Percentiles rank a stretch among this genome's conserved stretches.
Evolutionary conservation across 2,329 filamentous ascomycete genomes (phyloP).

Genomic region (Phyllosticta citrichinensis): DNA sequence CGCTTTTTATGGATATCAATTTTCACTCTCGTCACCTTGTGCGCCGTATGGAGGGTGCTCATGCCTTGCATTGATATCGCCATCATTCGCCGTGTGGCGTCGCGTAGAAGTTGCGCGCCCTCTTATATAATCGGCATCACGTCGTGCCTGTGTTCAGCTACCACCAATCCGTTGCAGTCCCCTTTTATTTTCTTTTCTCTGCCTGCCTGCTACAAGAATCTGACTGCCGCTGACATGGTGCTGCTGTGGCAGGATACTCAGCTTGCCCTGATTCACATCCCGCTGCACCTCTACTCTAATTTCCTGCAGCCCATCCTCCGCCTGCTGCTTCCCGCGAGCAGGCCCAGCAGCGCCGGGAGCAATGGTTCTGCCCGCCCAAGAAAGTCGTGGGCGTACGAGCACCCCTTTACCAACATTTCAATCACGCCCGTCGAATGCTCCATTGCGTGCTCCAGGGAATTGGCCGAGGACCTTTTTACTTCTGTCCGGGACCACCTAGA

Average conservation of each 20-base stretch:
- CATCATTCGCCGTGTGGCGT: constrained; percentile 3
- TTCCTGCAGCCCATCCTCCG: constrained; percentile 83
- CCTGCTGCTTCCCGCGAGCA: constrained; percentile 58
- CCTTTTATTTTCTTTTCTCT: not conserved
- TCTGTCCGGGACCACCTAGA: constrained; percentile 59
- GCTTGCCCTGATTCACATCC: constrained; percentile 84
- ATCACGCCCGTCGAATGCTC: constrained; percentile 89
- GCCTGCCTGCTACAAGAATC: not conserved
- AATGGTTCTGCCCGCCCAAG: constrained; percentile 24
- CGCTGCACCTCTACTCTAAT: constrained; percentile 62
- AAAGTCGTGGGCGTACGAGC: constrained; percentile 41
- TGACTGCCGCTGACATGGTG: constrained; percentile 25
- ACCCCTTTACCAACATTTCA: constrained; percentile 86
- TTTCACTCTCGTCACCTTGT: constrained; percentile 2
- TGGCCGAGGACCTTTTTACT: constrained; percentile 64
- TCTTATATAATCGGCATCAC: constrained; percentile 8
- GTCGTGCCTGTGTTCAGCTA: constrained; percentile 9
- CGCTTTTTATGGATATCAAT: constrained; percentile 10
- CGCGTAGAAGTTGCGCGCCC: constrained; percentile 2
- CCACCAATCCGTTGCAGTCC: not conserved
- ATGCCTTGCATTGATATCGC: constrained; percentile 4
- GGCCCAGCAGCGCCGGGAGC: constrained; percentile 15
- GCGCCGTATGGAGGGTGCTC: not conserved
- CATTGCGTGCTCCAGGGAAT: constrained; percentile 71
- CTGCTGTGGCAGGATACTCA: constrained; percentile 60